A percentile compares a stretch with the other conserved stretches of the same genome.
Evolutionary conservation across 345 rosid genomes (phyloP).

Genomic region (Eucalyptus polyanthemos): DNA sequence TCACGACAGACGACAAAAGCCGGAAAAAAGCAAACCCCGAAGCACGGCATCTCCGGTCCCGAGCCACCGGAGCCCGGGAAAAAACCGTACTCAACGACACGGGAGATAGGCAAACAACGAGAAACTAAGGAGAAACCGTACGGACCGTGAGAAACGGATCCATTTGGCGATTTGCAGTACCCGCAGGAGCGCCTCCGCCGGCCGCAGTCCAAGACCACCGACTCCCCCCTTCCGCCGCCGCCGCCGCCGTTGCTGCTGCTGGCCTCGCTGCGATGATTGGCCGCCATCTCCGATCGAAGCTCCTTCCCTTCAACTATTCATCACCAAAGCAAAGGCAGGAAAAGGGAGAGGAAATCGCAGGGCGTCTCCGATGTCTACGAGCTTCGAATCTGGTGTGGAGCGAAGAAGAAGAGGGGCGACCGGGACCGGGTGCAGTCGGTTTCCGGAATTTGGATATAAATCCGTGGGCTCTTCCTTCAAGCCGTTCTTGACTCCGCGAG

Average conservation of each 20-base stretch:
- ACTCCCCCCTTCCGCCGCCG: slow-evolving; percentile 31
- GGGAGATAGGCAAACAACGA: neutral
- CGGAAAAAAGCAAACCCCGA: neutral
- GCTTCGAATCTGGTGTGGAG: neutral
- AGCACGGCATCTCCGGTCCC: neutral
- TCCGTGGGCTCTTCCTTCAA: neutral
- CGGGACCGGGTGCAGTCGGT: neutral
- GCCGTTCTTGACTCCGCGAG: neutral
- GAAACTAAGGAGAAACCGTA: neutral
- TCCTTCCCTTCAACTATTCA: neutral
- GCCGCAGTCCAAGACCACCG: slow-evolving; percentile 51
- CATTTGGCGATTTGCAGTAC: slow-evolving; percentile 48
- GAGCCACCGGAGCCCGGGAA: neutral
- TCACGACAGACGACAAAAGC: neutral
- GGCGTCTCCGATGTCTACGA: neutral
- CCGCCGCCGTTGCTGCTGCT: slow-evolving; percentile 24
- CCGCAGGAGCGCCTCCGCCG: slow-evolving; percentile 44
- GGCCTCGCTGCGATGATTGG: slow-evolving; percentile 36
- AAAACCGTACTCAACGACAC: neutral
- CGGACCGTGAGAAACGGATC: slow-evolving; percentile 59
- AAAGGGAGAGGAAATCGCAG: neutral
- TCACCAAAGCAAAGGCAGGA: neutral
- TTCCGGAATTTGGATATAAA: too few species aligned
- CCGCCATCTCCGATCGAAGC: slow-evolving; percentile 14
- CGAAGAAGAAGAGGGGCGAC: neutral